Base-by-base conservation (phyloP, 306 rosid species). In the Gynostemma pentaphyllum region DNA sequence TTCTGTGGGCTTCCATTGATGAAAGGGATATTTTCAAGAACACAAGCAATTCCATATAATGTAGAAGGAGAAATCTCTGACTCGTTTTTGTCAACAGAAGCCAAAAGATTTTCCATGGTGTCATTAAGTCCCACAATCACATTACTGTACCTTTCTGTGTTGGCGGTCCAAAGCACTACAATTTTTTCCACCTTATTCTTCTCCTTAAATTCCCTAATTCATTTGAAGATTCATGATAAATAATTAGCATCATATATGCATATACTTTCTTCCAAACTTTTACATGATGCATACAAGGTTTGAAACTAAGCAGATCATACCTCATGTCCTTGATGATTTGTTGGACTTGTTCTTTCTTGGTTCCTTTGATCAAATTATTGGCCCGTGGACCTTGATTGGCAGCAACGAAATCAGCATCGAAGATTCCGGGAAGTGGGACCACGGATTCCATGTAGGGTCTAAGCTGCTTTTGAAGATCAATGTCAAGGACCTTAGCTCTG, bases 1-100 rank as follows among this genome's bases (percentile, higher is more conserved):
- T 92, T 92, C 74, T 92, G 98, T 56, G 96, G 96, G 79, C 98
- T 92, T 77, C 96, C 98, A 73, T 92, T 92, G 81, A 92, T 80
- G 82, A 92, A 92, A 69, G 98, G 95, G 62, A 92, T 37, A 70
- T 80, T 83, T 68, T 88, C 98, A 75, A 80, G 70, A 45, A 79
- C 79, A 83, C 98, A 92, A 45, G 98, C 98, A 48, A 85, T 74
- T 48, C 84, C 96, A 78, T 64, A 86, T 80, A 92, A 66, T 61
- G 99, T 88, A 62, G 98, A 92, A 75, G 98, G 98, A 72, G 98
- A 92, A 42, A 92, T 92, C 89, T 92, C 98, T 16, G 88, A 61
- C 68, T 92, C 98, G 72, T 92, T 76, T 83, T 72, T 83, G 52
- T 92, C 98, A 69, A 92, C 49, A 2, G 95, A 69, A 79, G 89